A percentile compares a stretch with the other conserved stretches of the same genome.
phyloP scores from a whole-genome alignment of 176 grass and related monocot species.

The Typha latifolia region DNA sequence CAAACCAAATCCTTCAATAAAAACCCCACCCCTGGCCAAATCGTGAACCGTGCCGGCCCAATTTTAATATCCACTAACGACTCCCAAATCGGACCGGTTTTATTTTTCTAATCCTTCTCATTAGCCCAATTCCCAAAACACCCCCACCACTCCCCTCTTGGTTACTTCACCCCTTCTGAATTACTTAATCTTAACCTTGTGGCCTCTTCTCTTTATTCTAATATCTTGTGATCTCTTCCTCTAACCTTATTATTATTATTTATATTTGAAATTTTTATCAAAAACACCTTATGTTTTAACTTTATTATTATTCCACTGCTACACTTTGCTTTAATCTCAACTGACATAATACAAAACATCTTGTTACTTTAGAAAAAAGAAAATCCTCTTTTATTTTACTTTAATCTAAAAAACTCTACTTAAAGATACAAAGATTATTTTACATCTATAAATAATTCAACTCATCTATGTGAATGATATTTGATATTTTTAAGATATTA shows the following conservation, averaged over 20 bases:
- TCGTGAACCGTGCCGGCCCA: slow-evolving; percentile 12
- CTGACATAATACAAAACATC: too few relatives aligned
- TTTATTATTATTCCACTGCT: too few relatives aligned
- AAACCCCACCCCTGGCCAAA: slow-evolving; percentile 9
- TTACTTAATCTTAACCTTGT: slow-evolving; percentile 11
- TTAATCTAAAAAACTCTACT: too few relatives aligned
- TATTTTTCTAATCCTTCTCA: slow-evolving; percentile 6
- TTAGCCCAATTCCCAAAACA: slow-evolving; percentile 53
- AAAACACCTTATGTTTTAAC: too few relatives aligned
- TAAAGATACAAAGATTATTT: too few relatives aligned
- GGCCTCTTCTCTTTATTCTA: slow-evolving; percentile 16
- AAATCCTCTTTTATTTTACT: too few relatives aligned
- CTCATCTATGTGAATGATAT: too few relatives aligned
- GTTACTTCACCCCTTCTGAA: slow-evolving; percentile 30
- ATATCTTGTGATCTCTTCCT: not conserved
- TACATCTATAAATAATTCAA: too few relatives aligned
- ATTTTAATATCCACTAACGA: not conserved
- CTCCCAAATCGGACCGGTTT: not conserved
- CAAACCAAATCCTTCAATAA: slow-evolving; percentile 9
- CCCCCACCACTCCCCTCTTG: slow-evolving; percentile 44
- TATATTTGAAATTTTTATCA: too few relatives aligned
- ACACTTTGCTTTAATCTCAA: too few relatives aligned
- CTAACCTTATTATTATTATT: not conserved
- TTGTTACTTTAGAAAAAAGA: too few relatives aligned
- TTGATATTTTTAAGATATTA: too few relatives aligned